phyloP scores from a whole-genome alignment of 768 basidiomycete genomes.

The Suillus clintonianus region DNA sequence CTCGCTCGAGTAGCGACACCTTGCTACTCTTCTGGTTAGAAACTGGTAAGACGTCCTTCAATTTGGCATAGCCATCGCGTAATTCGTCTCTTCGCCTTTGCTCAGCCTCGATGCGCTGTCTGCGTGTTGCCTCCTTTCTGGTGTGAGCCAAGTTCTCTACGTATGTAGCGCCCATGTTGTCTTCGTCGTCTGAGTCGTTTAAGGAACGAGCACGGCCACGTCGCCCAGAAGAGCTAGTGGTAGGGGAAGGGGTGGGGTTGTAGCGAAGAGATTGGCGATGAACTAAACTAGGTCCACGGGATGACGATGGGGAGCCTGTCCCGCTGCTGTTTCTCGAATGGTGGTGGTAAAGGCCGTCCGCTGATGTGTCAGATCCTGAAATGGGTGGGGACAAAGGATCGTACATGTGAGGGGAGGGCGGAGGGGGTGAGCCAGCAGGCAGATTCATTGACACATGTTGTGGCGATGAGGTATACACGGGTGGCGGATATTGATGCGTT shows the following conservation, averaged over 20 bases:
- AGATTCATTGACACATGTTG: slow-evolving; percentile 71
- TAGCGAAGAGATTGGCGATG: slow-evolving; percentile 71
- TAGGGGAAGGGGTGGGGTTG: slow-evolving; percentile 81
- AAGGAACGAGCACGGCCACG: slow-evolving; percentile 66
- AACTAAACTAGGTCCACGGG: slow-evolving; percentile 73
- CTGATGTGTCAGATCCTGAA: slow-evolving; percentile 89
- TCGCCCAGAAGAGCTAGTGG: slow-evolving; percentile 66
- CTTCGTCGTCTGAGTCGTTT: slow-evolving; percentile 77
- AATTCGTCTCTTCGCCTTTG: slow-evolving; percentile 87
- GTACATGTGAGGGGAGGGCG: slow-evolving; percentile 77
- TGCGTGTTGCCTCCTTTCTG: slow-evolving; percentile 81
- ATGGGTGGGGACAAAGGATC: slow-evolving; percentile 84
- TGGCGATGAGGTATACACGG: slow-evolving; percentile 61
- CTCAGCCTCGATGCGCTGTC: slow-evolving; percentile 88
- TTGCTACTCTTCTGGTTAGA: slow-evolving; percentile 93
- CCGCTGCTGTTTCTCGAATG: slow-evolving; percentile 71
- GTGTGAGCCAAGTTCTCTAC: slow-evolving; percentile 74
- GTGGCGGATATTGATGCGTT: slow-evolving; percentile 63
- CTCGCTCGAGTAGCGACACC: slow-evolving; percentile 85
- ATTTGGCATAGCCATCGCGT: slow-evolving; percentile 83
- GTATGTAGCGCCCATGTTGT: slow-evolving; percentile 63
- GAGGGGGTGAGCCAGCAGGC: slow-evolving; percentile 69
- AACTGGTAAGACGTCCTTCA: slow-evolving; percentile 85
- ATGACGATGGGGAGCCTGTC: slow-evolving; percentile 77
- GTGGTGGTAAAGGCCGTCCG: slow-evolving; percentile 73